phyloP scores from a whole-genome alignment of 1,284 basidiomycete species.

The Cutaneotrichosporon dermatis region DNA sequence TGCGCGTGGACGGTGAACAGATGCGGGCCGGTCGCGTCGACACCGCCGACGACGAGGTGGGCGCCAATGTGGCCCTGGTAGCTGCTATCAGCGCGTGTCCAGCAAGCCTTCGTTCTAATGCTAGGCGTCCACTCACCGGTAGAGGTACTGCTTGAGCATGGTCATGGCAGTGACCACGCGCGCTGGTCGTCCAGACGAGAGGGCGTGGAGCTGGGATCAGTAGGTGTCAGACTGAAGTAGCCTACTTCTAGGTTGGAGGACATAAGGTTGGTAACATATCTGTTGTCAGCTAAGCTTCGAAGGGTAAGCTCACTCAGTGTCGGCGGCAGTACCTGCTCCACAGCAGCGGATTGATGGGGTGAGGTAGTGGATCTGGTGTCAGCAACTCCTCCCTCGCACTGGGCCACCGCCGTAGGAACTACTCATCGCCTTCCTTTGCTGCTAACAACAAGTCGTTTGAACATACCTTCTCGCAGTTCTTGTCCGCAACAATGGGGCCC shows the following conservation, averaged over 20 bases:
- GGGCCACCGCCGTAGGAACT: background rate
- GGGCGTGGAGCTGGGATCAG: conserved; percentile 61
- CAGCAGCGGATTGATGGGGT: conserved; percentile 93
- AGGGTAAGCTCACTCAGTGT: conserved; percentile 63
- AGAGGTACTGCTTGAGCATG: conserved; percentile 87
- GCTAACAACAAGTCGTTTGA: too few species aligned
- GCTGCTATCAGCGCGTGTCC: conserved; percentile 51
- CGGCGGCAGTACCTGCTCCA: conserved; percentile 96
- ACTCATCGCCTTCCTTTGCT: background rate
- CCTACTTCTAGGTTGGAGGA: conserved; percentile 78
- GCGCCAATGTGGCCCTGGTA: conserved; percentile 94
- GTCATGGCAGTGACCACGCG: conserved; percentile 96
- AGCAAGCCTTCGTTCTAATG: too few species aligned
- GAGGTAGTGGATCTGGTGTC: conserved; percentile 87
- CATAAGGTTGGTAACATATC: conserved; percentile 84
- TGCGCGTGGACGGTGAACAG: conserved; percentile 99
- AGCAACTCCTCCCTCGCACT: background rate
- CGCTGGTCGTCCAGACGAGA: conserved; percentile 80
- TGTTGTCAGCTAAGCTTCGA: conserved; percentile 17
- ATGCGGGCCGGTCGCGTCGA: conserved; percentile 87
- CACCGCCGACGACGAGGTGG: conserved; percentile 93
- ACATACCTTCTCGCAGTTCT: conserved; percentile 97
- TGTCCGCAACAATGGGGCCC: conserved; percentile 94
- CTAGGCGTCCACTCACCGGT: too few species aligned
- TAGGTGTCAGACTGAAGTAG: background rate